Conservation (phyloP, 2,329 filamentous ascomycete genomes). For the Acephala macrosclerotiorum region DNA sequence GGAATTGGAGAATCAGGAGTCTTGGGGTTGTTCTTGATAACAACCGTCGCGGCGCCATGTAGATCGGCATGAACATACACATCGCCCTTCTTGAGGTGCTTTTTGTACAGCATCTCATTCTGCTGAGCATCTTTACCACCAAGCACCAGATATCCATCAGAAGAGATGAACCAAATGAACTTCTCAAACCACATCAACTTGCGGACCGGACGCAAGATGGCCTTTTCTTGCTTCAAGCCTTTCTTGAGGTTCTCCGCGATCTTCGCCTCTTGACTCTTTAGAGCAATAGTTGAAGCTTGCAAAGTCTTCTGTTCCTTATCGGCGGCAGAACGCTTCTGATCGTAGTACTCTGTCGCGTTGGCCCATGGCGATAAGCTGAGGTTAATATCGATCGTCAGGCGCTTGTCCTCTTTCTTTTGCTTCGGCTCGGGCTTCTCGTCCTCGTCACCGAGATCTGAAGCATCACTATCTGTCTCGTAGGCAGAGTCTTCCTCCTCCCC, state of each 20-base stretch:
- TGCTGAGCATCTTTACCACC: conserved; percentile 89
- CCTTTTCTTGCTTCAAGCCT: conserved; percentile 89
- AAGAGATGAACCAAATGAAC: conserved; percentile 93
- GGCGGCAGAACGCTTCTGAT: conserved; percentile 83
- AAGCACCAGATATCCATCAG: conserved; percentile 91
- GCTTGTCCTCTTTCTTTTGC: conserved; percentile 56
- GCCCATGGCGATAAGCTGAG: conserved; percentile 83
- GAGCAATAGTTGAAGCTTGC: conserved; percentile 79
- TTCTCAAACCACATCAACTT: conserved; percentile 97
- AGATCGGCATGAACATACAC: conserved; percentile 92
- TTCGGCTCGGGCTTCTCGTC: conserved; percentile 46
- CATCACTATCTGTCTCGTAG: conserved; percentile 71
- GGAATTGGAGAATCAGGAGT: conserved; percentile 87
- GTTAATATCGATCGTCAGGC: conserved; percentile 82
- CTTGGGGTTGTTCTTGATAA: conserved; percentile 87
- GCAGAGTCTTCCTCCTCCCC: conserved; percentile 57
- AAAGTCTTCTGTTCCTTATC: conserved; percentile 88
- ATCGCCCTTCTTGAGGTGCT: conserved; percentile 87
- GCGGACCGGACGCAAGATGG: conserved; percentile 81
- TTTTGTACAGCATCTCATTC: conserved; percentile 89
- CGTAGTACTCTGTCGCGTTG: conserved; percentile 92
- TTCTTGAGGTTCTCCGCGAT: conserved; percentile 87
- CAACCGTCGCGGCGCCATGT: conserved; percentile 80
- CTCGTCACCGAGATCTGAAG: conserved; percentile 66
- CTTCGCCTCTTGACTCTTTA: conserved; percentile 91